These are phyloP conservation scores for Phlyctochytrium planicorne DNA, from an alignment of 192 early-diverging fungal species.

Conservation along the genomic window DNA sequence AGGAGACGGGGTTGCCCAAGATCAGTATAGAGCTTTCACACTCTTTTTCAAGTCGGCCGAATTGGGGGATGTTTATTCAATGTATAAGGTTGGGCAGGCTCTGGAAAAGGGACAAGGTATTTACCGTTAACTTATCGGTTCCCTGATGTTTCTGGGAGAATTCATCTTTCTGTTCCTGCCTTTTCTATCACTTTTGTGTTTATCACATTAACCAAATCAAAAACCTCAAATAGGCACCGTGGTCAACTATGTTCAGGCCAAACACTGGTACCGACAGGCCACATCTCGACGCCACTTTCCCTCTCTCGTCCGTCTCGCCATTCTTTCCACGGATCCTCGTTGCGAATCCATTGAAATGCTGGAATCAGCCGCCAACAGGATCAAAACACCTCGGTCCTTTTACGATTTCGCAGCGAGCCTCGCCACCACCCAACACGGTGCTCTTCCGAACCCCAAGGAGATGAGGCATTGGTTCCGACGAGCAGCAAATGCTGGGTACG, in stretches of 20 bases:
- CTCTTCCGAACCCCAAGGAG: conserved; percentile 4
- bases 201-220: no score
- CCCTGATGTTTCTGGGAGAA: not conserved
- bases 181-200: not conserved
- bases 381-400: conserved; percentile 27
- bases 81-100: conserved; percentile 30
- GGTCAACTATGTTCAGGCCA: conserved; percentile 23
- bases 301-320: conserved; percentile 29
- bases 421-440: conserved; percentile 31
- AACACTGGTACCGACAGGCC: conserved; percentile 28
- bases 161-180: not conserved
- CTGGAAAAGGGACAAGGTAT: conserved; percentile 36
- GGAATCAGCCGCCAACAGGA: conserved; percentile 11
- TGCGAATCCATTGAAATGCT: conserved; percentile 33
- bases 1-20: conserved; percentile 28
- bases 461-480: conserved; percentile 30
- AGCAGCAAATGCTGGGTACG: conserved; percentile 32
- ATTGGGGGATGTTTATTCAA: conserved; percentile 10
- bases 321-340: conserved; percentile 27
- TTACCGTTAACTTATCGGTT: not conserved
- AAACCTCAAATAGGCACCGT: conserved; percentile 25
- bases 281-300: conserved; percentile 29
- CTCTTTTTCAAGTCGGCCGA: conserved; percentile 29
- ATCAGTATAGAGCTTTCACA: conserved; percentile 29
- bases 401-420: conserved; percentile 32